A percentile compares a stretch with the other conserved stretches of the same genome.
Evolutionary conservation across 1,284 basidiomycete genomes (phyloP).

Genomic region (Ustilago bromivora): DNA sequence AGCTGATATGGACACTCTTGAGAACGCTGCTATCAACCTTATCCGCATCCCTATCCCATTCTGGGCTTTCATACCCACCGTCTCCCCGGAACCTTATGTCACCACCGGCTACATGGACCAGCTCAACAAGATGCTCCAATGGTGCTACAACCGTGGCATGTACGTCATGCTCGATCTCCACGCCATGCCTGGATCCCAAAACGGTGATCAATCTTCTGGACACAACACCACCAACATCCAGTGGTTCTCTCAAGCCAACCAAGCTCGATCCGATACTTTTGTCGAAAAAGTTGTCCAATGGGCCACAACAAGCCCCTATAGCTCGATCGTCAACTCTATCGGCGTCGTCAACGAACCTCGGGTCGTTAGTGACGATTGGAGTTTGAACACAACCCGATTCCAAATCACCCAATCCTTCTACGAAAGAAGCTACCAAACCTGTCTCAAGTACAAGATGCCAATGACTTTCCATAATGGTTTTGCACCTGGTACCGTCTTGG

Average conservation of each 20-base stretch:
- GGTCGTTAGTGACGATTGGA: slow-evolving; percentile 39
- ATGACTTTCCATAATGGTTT: slow-evolving; percentile 67
- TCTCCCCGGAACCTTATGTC: slow-evolving; percentile 56
- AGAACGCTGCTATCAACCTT: slow-evolving; percentile 65
- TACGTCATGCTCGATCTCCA: slow-evolving; percentile 71
- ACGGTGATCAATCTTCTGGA: slow-evolving; percentile 67
- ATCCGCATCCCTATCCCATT: slow-evolving; percentile 70
- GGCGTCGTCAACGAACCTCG: slow-evolving; percentile 66
- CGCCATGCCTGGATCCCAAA: slow-evolving; percentile 71
- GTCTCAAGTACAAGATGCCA: slow-evolving; percentile 47
- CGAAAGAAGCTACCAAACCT: slow-evolving; percentile 47
- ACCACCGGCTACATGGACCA: slow-evolving; percentile 57
- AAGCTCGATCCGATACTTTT: slow-evolving; percentile 54
- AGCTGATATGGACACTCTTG: slow-evolving; percentile 68
- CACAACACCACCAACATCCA: slow-evolving; percentile 60
- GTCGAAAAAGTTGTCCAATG: slow-evolving; percentile 56
- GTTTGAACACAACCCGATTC: slow-evolving; percentile 36
- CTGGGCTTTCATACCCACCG: slow-evolving; percentile 66
- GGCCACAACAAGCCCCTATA: slow-evolving; percentile 56
- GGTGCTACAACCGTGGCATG: slow-evolving; percentile 69
- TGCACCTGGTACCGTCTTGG: slow-evolving; percentile 21
- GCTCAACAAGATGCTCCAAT: slow-evolving; percentile 59
- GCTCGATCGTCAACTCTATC: slow-evolving; percentile 60
- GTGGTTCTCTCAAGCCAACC: slow-evolving; percentile 58
- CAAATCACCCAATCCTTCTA: slow-evolving; percentile 50